Conservation (phyloP, 805 yeast genomes). For the Wickerhamiella alocasiicola region DNA sequence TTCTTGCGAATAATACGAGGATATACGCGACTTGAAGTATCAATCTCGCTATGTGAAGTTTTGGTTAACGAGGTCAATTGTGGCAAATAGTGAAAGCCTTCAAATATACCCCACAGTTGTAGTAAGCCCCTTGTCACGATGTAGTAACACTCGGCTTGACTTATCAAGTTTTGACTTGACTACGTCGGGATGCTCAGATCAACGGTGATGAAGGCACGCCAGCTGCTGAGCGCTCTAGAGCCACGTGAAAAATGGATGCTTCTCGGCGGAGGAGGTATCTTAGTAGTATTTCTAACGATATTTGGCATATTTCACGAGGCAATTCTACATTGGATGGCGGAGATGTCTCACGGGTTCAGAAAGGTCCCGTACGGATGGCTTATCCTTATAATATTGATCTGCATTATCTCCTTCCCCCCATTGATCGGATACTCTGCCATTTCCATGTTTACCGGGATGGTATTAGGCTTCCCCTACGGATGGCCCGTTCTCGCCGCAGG, state of each 20-base stretch:
- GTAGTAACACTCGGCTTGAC: neutral
- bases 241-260: conserved; percentile 17
- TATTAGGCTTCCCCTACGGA: conserved; percentile 68
- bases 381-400: conserved; percentile 39
- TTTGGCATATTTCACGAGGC: conserved; percentile 27
- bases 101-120: no score
- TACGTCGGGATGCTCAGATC: neutral
- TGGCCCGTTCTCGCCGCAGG: conserved; percentile 66
- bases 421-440: conserved; percentile 67
- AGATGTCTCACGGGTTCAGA: conserved; percentile 24
- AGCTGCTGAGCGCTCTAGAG: conserved; percentile 17
- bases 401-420: conserved; percentile 80
- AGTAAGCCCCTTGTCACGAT: no score
- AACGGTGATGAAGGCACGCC: neutral
- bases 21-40: no score
- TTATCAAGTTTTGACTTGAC: conserved; percentile 1
- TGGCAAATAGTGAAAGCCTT: no score
- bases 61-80: no score
- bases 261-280: conserved; percentile 17
- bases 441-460: conserved; percentile 59
- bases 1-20: no score
- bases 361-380: conserved; percentile 27
- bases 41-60: no score
- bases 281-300: conserved; percentile 19
- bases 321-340: conserved; percentile 25